Evolutionary conservation across 306 rosid species (phyloP), one percentile per base, ranked within the genome.

Genomic region (Trichosanthes truncata): DNA sequence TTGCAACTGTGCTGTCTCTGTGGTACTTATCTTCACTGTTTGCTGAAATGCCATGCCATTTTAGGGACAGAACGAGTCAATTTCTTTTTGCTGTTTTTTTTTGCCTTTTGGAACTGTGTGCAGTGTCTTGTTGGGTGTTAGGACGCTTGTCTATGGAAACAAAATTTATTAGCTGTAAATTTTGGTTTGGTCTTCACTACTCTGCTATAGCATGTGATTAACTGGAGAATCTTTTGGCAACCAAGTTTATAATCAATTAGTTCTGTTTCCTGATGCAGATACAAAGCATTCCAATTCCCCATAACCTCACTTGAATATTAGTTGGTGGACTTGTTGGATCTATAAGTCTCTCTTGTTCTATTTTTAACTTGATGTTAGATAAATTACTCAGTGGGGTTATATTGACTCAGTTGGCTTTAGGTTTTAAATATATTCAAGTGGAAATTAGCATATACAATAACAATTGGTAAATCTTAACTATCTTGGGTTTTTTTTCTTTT

Each of bases 131-230:
- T 43, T 69, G 20, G 52, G 74, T 15, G 73, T 38, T 68, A 0
- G 36, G 77, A 26, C 18, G 9, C 0, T 43, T 43, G 73, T 36
- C 18, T 18, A 7, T 7, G 45, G 48, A 66, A 66, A 38, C 26
- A 38, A 68, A 68, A 41, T 13, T 41, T 41, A 40, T 68, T 68
- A 68, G 75, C 53, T 68, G 78, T 73, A 73, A 10, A 48, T 18
- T 73, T 48, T 73, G 60, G 60, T 52, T 73, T 73, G 60, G 36
- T 29, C 59, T 73, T 73, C 60, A 25, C 23, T 73, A 31, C 25
- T 73, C 4, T 73, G 78, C 60, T 73, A 29, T 73, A 73, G 40
- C 60, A 73, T 73, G 78, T 73, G 40, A 73, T 29, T 46, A 48
- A 45, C 56, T 45, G 77, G 40, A 73, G 78, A 73, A 73, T 73